phyloP scores from a whole-genome alignment of 192 early-diverging fungal species.

The Rhizoclosmatium globosum region DNA sequence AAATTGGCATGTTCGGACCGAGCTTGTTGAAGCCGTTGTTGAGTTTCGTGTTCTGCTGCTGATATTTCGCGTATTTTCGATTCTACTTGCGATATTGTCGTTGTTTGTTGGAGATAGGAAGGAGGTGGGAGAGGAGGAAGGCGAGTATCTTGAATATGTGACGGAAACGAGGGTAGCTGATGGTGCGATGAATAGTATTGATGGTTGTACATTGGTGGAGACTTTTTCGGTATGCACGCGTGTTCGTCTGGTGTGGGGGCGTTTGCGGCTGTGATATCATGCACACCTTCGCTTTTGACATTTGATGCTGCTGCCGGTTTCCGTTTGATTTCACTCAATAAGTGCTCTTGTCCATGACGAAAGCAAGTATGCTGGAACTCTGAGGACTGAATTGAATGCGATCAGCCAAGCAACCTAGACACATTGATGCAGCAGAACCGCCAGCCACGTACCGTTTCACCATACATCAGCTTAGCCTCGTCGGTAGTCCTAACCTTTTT shows the following conservation, averaged over 20 bases:
- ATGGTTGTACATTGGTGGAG: no score
- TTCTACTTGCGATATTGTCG: neutral
- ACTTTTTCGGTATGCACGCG: no score
- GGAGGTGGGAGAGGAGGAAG: neutral
- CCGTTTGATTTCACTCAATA: neutral
- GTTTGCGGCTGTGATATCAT: no score
- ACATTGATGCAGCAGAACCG: neutral
- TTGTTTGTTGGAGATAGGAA: neutral
- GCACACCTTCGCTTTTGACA: no score
- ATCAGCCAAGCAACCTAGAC: neutral
- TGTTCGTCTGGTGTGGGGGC: no score
- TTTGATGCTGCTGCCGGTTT: neutral
- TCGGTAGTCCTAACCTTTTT: slow-evolving; percentile 73
- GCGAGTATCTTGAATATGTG: no score
- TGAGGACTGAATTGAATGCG: neutral
- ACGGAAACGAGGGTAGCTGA: no score
- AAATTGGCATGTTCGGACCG: no score
- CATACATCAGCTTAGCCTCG: neutral
- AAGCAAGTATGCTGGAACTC: slow-evolving; percentile 23
- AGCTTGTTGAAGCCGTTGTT: no score
- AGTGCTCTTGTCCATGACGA: neutral
- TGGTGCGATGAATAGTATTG: no score
- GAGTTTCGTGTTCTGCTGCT: no score
- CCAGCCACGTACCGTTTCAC: neutral
- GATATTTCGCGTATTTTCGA: neutral